Conservation (phyloP, 2,329 filamentous ascomycete species). For the Penicillium sp. region DNA sequence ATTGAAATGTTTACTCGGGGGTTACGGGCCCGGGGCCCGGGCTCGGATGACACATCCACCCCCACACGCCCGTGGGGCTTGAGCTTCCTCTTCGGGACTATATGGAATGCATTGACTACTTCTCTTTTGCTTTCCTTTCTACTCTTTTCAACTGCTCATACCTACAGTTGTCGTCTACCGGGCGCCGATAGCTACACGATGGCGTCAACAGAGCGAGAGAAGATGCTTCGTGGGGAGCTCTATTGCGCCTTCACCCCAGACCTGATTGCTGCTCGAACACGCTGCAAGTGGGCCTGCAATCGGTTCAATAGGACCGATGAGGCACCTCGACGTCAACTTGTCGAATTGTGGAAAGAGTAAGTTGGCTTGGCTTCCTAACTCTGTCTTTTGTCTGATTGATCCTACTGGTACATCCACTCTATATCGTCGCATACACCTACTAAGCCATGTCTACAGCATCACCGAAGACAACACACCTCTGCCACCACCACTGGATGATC, state of each 20-base stretch:
- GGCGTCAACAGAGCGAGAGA: conserved; percentile 32
- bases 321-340: conserved; percentile 60
- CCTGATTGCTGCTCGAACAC: conserved; percentile 62
- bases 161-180: neutral
- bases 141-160: neutral
- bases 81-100: neutral
- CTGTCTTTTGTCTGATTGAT: neutral
- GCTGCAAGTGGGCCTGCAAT: conserved; percentile 62
- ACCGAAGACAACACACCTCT: conserved; percentile 63
- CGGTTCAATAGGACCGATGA: conserved; percentile 66
- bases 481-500: conserved; percentile 58
- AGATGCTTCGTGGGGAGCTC: conserved; percentile 68
- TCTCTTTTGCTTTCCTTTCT: neutral
- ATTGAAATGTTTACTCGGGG: no score
- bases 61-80: conserved; percentile 1
- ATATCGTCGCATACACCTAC: neutral
- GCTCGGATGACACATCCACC: neutral
- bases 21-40: no score
- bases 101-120: neutral
- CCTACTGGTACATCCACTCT: neutral
- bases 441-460: conserved; percentile 52
- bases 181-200: neutral
- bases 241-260: conserved; percentile 74
- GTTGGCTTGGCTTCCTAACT: conserved; percentile 30
- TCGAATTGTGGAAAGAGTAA: conserved; percentile 73